Evolutionary conservation across 2,329 filamentous ascomycete genomes (phyloP).

Genomic region (Mariannaea elegans): DNA sequence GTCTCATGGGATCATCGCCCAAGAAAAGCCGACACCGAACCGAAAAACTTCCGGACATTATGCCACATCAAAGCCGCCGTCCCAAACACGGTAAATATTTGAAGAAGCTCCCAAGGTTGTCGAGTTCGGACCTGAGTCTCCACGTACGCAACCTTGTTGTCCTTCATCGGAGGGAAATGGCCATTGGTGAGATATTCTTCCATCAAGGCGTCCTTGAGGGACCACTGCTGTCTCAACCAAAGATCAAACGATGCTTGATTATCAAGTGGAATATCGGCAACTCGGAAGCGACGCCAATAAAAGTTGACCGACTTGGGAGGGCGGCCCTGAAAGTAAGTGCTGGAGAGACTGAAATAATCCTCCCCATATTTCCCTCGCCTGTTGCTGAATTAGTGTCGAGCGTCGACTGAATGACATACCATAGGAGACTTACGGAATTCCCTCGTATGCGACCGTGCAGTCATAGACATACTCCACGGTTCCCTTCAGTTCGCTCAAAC

Average conservation of each 20-base stretch:
- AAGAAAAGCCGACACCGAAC: conserved; percentile 30
- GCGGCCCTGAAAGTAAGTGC: conserved; percentile 87
- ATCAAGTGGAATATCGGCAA: conserved; percentile 83
- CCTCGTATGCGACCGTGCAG: conserved; percentile 95
- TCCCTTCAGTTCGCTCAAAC: conserved; percentile 76
- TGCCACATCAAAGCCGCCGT: conserved; percentile 54
- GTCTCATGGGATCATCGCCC: conserved; percentile 24
- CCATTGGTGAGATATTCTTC: conserved; percentile 83
- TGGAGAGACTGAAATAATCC: conserved; percentile 84
- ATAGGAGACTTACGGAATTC: conserved; percentile 89
- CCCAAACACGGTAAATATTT: conserved; percentile 62
- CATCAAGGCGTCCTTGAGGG: conserved; percentile 89
- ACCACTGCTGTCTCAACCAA: conserved; percentile 89
- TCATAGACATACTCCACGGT: conserved; percentile 88
- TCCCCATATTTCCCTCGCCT: conserved; percentile 88
- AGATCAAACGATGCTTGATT: conserved; percentile 77
- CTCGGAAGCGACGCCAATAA: conserved; percentile 88
- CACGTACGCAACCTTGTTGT: conserved; percentile 57
- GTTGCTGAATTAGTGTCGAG: conserved; percentile 24
- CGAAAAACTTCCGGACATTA: conserved; percentile 45
- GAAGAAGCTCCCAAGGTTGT: conserved; percentile 63
- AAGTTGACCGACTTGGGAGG: conserved; percentile 96
- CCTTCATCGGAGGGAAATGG: conserved; percentile 77
- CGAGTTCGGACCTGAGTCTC: conserved; percentile 67
- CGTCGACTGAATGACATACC: too few species aligned